These are phyloP conservation scores for Scheffersomyces lignosus DNA, from an alignment of 805 yeast genomes.

Conservation along the genomic window DNA sequence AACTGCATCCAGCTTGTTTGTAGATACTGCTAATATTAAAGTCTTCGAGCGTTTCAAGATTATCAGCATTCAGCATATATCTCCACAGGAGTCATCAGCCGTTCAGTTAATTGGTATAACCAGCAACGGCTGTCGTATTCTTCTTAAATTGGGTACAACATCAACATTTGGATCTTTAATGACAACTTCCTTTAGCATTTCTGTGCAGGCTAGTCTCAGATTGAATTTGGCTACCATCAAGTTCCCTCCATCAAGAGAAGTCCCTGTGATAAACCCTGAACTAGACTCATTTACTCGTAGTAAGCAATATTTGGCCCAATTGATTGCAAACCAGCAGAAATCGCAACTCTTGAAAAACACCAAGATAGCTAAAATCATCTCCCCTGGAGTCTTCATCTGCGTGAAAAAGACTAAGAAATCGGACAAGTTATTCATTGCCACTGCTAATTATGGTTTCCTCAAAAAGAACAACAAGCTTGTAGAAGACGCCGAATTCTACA, in stretches of 20 bases:
- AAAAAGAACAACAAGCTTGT: constrained; percentile 69
- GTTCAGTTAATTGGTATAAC: constrained; percentile 78
- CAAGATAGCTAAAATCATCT: constrained; percentile 58
- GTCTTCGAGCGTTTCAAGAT: constrained; percentile 52
- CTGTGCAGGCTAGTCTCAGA: constrained; percentile 23
- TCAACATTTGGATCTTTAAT: constrained; percentile 12
- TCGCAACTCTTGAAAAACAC: constrained; percentile 63
- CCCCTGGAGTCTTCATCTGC: constrained; percentile 86
- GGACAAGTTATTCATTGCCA: constrained; percentile 64
- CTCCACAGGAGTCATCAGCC: constrained; percentile 63
- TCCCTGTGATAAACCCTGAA: constrained; percentile 40
- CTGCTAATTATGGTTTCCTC: constrained; percentile 82
- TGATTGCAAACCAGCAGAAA: constrained; percentile 41
- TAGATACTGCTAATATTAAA: constrained; percentile 57
- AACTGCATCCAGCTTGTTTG: constrained; percentile 50
- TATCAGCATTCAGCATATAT: constrained; percentile 60
- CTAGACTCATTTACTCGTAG: constrained; percentile 42
- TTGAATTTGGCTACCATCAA: constrained; percentile 48
- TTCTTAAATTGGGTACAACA: constrained; percentile 49
- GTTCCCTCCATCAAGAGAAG: constrained; percentile 62
- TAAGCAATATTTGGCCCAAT: constrained; percentile 40
- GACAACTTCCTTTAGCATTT: constrained; percentile 22
- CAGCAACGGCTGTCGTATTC: constrained; percentile 78
- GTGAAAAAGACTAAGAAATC: constrained; percentile 49
- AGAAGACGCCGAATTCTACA: constrained; percentile 77